A percentile compares a stretch with the other conserved stretches of the same genome.
Evolutionary conservation across 768 basidiomycete species (phyloP).

Genomic region (Postia placenta): DNA sequence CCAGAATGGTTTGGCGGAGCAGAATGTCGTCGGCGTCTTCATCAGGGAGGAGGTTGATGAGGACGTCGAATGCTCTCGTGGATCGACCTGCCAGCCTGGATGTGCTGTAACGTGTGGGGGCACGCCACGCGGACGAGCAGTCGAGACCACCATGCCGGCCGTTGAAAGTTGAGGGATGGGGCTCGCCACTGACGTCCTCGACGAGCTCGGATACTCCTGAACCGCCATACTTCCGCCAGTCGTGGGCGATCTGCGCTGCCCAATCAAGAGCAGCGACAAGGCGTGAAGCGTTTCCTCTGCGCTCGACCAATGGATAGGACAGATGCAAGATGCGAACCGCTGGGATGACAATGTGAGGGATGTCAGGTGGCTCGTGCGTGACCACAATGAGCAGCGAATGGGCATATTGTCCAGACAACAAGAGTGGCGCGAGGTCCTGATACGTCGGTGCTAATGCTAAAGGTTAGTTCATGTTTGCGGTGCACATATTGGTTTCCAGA

Average conservation of each 20-base stretch:
- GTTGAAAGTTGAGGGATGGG: too few species aligned
- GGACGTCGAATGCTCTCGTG: slow-evolving; percentile 27
- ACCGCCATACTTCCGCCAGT: slow-evolving; percentile 30
- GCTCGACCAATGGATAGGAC: slow-evolving; percentile 25
- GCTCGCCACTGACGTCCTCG: slow-evolving; percentile 15
- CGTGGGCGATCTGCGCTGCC: slow-evolving; percentile 32
- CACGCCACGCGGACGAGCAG: neutral
- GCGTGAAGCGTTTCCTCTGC: slow-evolving; percentile 27
- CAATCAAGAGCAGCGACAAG: slow-evolving; percentile 32
- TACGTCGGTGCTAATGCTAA: slow-evolving; percentile 23
- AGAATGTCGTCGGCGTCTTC: slow-evolving; percentile 26
- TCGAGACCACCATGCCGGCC: neutral
- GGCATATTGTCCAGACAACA: slow-evolving; percentile 28
- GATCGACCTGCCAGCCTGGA: neutral
- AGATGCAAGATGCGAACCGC: slow-evolving; percentile 30
- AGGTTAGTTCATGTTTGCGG: neutral
- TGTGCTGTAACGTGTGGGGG: neutral
- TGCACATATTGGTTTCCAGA: too few species aligned
- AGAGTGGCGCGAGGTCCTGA: slow-evolving; percentile 26
- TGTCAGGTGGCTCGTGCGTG: slow-evolving; percentile 25
- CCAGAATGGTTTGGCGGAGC: slow-evolving; percentile 33
- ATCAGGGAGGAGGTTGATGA: slow-evolving; percentile 31
- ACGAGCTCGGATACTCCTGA: slow-evolving; percentile 20
- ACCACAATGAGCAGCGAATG: slow-evolving; percentile 34
- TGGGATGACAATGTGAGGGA: slow-evolving; percentile 24